Evolutionary conservation across 495 filamentous ascomycete species (phyloP).

Genomic region (Neurospora tetrasperma): DNA sequence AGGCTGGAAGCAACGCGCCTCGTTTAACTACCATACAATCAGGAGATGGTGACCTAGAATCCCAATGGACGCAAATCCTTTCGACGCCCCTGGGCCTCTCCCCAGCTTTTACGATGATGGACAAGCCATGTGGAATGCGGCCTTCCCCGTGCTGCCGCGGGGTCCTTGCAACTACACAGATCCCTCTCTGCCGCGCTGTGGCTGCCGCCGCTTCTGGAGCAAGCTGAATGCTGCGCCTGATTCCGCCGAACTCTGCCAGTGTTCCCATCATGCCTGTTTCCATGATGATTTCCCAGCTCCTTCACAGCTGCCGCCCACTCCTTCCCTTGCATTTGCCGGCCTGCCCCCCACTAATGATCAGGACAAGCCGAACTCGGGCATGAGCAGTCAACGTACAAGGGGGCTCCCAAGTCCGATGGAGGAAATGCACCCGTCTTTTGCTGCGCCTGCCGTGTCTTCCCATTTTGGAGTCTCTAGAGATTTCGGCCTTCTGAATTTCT

Average conservation of each 20-base stretch:
- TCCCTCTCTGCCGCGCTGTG: conserved; percentile 43
- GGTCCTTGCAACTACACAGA: conserved; percentile 57
- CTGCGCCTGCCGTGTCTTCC: conserved; percentile 23
- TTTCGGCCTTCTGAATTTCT: conserved; percentile 21
- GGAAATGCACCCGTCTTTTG: conserved; percentile 18
- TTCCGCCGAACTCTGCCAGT: conserved; percentile 51
- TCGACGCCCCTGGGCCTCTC: conserved; percentile 29
- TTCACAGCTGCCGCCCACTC: conserved; percentile 13
- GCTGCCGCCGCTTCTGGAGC: conserved; percentile 59
- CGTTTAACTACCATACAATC: conserved; percentile 1
- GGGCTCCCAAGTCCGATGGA: conserved; percentile 36
- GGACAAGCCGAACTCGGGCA: conserved; percentile 35
- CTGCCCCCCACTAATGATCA: conserved; percentile 19
- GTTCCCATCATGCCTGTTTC: conserved; percentile 63
- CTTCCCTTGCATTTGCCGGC: conserved; percentile 7
- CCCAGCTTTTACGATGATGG: conserved; percentile 33
- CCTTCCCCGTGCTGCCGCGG: conserved; percentile 30
- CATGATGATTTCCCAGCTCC: conserved; percentile 40
- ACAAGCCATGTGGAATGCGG: conserved; percentile 16
- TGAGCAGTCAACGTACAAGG: conserved; percentile 10
- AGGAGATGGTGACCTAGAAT: conserved; percentile 20
- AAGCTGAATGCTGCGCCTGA: conserved; percentile 20
- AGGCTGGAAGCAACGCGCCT: neutral
- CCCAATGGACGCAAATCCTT: conserved; percentile 41
- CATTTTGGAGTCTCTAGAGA: conserved; percentile 25